Base-by-base conservation (phyloP, 495 filamentous ascomycete species). In the Chaetomium tenue region DNA sequence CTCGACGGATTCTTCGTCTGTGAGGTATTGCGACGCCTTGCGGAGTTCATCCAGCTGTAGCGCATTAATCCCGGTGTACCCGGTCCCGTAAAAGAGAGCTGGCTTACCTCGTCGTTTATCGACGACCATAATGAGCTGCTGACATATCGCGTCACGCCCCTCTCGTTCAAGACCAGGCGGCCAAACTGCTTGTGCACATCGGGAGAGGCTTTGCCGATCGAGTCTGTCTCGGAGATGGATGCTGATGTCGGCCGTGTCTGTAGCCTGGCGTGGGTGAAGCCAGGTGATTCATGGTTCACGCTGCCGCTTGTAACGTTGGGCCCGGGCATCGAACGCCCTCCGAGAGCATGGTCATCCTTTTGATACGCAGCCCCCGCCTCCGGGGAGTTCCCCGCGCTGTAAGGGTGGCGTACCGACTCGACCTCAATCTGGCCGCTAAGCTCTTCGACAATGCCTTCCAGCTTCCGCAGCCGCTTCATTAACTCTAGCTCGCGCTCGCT, bases 51-150 rank as follows among this genome's bases (percentile, higher is more conserved):
- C 87, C 42, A 93, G 82, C 86, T 91, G 63, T 55, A 48, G 5
- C 3, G 12, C 18, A 61, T 70, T 28, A 71, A 63, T 67, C 61
- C 39, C 18, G 20, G 33, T n/a, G 33, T 11, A 15, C n/a, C 39
- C 33, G 4, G 11, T 9, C n/a, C 6, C 13, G 13, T 7, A 30
- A 44, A 7, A 48, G 5, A 8, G 23, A 8, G 16, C 2, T 15
- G 23, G 22, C 61, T 26, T 66, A 69, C 91, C 84, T 97, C 91
- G 63, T 93, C 90, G 56, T 87, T 90, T 51, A 97, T 79, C 65
- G 85, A 91, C n/a, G 89, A 87, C 93, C 92, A 97, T 58, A 96
- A 90, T 18, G 86, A 87, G 75, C 88, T 93, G 73, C 90, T 93
- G 63, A 97, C 88, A 76, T 97, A 97, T 71, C 91, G 82, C 67